Evolutionary conservation across 2,329 filamentous ascomycete genomes (phyloP).

Genomic region (Arthrinium puccinioides): DNA sequence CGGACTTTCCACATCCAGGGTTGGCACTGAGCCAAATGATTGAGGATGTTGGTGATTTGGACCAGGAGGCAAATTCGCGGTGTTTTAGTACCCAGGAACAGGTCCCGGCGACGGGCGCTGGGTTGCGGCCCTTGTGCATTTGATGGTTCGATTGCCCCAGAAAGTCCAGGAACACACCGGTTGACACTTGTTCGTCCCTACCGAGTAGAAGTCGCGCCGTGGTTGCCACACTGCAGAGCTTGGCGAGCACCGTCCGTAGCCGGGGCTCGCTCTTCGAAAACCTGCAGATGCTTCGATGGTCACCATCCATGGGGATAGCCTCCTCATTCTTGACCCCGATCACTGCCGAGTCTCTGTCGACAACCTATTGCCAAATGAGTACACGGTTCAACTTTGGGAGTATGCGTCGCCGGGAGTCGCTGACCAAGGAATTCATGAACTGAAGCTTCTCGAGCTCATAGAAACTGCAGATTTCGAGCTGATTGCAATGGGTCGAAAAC

Average conservation of each 20-base stretch:
- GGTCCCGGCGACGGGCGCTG: constrained; percentile 7
- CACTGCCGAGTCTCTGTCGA: constrained; percentile 6
- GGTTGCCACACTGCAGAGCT: constrained; percentile 2
- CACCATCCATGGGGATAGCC: constrained; percentile 3
- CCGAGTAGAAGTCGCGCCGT: constrained; percentile 1
- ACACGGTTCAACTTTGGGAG: neutral
- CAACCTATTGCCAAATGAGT: constrained; percentile 4
- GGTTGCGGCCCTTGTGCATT: constrained; percentile 8
- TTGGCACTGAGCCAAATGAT: constrained; percentile 11
- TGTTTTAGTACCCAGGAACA: constrained; percentile 10
- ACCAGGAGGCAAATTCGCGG: constrained; percentile 3
- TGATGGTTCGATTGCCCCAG: constrained; percentile 5
- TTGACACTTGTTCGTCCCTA: neutral
- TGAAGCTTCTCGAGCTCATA: constrained; percentile 1
- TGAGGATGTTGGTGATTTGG: neutral
- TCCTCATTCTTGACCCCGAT: constrained; percentile 3
- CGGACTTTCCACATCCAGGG: constrained; percentile 10
- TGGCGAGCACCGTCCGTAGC: neutral
- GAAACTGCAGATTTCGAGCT: constrained; percentile 4
- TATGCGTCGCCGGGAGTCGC: neutral
- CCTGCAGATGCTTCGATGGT: constrained; percentile 8
- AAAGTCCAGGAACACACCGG: constrained; percentile 1
- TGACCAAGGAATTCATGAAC: neutral
- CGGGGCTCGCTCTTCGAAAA: constrained; percentile 2
- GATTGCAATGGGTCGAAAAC: constrained; percentile 2